Evolutionary conservation across 2,329 filamentous ascomycete species (phyloP).

Genomic region (Eutypella sp.): DNA sequence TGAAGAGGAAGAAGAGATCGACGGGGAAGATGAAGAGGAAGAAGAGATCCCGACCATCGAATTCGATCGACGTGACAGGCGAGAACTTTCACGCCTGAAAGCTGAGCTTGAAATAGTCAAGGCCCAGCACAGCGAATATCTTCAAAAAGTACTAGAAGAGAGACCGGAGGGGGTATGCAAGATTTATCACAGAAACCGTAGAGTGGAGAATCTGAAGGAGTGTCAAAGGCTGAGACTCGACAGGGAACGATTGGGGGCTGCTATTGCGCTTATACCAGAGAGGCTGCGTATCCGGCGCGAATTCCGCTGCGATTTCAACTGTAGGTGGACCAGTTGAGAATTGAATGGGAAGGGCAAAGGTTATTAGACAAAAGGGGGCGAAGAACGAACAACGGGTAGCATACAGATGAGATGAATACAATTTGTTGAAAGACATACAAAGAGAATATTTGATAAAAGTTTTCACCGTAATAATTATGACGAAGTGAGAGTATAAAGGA

Average conservation of each 20-base stretch:
- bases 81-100: not conserved
- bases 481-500: no score
- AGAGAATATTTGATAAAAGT: no score
- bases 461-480: no score
- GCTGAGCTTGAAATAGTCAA: not conserved
- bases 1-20: not conserved
- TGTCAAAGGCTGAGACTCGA: not conserved
- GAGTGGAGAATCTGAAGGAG: not conserved
- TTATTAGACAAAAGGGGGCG: no score
- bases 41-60: not conserved
- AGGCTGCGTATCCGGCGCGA: not conserved
- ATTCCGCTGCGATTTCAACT: not conserved
- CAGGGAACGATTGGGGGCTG: not conserved
- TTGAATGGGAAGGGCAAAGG: not conserved
- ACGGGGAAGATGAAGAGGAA: not conserved
- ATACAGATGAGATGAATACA: no score
- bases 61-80: not conserved
- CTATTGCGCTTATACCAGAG: not conserved
- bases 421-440: no score
- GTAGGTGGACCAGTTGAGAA: not conserved
- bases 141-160: no score
- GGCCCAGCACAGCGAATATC: not conserved
- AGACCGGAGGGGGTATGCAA: no score
- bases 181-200: no score
- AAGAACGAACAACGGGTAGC: no score